Conservation (phyloP, 495 filamentous ascomycete genomes). For the Rusavskia elegans region DNA sequence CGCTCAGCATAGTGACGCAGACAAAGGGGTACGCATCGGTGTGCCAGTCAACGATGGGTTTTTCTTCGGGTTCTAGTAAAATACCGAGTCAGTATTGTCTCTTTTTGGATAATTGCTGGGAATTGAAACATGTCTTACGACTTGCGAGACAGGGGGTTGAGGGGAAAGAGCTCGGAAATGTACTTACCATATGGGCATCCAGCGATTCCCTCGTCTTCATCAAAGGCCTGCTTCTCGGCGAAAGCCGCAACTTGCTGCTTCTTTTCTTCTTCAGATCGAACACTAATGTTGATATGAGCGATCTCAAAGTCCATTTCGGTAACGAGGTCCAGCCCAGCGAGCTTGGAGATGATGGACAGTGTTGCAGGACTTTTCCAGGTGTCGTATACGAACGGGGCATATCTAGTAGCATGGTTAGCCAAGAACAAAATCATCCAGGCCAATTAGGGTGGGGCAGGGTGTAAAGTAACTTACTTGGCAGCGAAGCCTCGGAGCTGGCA, state of each 20-base stretch:
- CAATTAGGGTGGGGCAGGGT: background rate
- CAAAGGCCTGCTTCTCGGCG: conserved; percentile 21
- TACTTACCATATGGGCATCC: conserved; percentile 43
- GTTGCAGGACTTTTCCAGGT: conserved; percentile 53
- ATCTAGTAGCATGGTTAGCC: conserved; percentile 18
- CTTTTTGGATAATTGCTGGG: too few species aligned
- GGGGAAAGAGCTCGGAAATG: conserved; percentile 31
- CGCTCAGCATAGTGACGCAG: conserved; percentile 61
- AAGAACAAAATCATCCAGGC: conserved; percentile 3
- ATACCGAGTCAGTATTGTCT: too few species aligned
- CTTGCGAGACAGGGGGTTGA: background rate
- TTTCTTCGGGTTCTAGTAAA: too few species aligned
- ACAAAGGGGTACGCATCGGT: conserved; percentile 64
- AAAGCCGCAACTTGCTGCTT: conserved; percentile 26
- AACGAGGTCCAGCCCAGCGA: conserved; percentile 60
- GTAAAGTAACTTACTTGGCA: conserved; percentile 35
- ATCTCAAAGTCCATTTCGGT: conserved; percentile 57
- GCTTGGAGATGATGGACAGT: conserved; percentile 46
- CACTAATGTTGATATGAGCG: conserved; percentile 54
- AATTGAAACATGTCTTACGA: too few species aligned
- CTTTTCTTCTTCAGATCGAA: conserved; percentile 39
- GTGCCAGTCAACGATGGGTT: conserved; percentile 24
- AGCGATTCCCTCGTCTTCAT: conserved; percentile 30
- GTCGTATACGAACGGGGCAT: conserved; percentile 51
- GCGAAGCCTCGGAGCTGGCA: conserved; percentile 54